Base-by-base conservation (phyloP, 306 rosid species). In the Rosa chinensis region DNA sequence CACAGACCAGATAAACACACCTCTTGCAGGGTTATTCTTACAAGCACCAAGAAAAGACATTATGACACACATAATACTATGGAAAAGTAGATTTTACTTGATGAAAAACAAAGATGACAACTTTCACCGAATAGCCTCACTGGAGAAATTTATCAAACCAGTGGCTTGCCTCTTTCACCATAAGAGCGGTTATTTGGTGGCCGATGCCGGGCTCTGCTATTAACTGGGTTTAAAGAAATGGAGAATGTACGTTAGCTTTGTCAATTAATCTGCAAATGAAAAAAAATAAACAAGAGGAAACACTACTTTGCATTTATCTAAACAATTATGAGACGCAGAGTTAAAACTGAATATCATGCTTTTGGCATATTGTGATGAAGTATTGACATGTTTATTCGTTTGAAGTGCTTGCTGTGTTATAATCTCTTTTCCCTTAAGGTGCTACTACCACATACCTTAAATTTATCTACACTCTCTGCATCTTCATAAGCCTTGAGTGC, bases 141-240 rank as follows among this genome's bases (percentile, higher is more conserved):
- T 12, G 85, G 44, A 95, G 84, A 75, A 85, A 88, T 74, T 72
- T 85, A 66, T 91, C 96, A 80, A 95, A 89, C 99, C 97, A 95
- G 77, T 91, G 81, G n/a, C 92, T 77, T 47, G 91, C 89, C 83
- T 95, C 89, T 75, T 80, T 89, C 39, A 95, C 86, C 86, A 90
- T 91, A 43, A 74, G 62, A 21, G 84, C 68, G 1, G 98, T 90
- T 87, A 89, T 80, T 77, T 82, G 83, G 76, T 91, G 97, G 6
- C 73, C 81, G 32, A 91, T 77, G 79, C 91, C 92, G 12, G 91
- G 88, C 73, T 90, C 89, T 35, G 84, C 84, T 43, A 85, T 79
- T 6, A 90, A 78, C 97, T 95, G 88, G 80, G 82, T 45, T 39
- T 77, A 56, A 81, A 77, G 75, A 78, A 55, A 62, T 61, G 77